Conservation (phyloP, 345 rosid species). For the Toxicodendron radicans region DNA sequence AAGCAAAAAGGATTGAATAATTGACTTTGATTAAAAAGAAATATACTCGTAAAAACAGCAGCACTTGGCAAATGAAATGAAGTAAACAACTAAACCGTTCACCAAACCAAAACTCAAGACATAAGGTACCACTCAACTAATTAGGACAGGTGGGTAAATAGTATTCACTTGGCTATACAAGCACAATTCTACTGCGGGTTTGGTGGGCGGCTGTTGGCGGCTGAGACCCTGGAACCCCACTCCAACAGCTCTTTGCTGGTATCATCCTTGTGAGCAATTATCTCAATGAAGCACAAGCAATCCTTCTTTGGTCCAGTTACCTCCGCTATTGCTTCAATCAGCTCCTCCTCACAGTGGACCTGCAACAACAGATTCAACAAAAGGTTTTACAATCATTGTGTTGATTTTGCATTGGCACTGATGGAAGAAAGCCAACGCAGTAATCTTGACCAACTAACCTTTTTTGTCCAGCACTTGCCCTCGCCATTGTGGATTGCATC, state of each 20-base stretch:
- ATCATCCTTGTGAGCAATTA: constrained; percentile 62
- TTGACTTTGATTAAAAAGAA: not conserved
- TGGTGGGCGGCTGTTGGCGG: constrained; percentile 65
- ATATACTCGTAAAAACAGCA: not conserved
- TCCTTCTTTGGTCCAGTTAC: constrained; percentile 46
- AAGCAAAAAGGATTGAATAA: not conserved
- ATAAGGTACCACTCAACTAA: not conserved
- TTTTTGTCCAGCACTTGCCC: constrained; percentile 83
- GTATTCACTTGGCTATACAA: not conserved
- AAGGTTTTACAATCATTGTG: not conserved
- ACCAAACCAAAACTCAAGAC: not conserved
- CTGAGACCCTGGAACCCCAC: constrained; percentile 56
- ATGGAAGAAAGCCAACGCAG: not conserved
- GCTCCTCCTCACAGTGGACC: constrained; percentile 50
- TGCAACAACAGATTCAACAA: constrained; percentile 9
- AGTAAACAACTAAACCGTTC: not conserved
- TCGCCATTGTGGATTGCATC: constrained; percentile 76
- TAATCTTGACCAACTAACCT: constrained; percentile 39
- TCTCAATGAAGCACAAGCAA: constrained; percentile 63
- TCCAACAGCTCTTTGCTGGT: constrained; percentile 64
- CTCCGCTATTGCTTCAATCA: constrained; percentile 46
- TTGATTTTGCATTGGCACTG: not conserved
- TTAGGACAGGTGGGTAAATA: not conserved
- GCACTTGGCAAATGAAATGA: not conserved
- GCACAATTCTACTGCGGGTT: constrained; percentile 2